These are phyloP conservation scores for Hemisphaericaspora nanyangensis DNA, from an alignment of 805 yeast species.

Conservation along the genomic window DNA sequence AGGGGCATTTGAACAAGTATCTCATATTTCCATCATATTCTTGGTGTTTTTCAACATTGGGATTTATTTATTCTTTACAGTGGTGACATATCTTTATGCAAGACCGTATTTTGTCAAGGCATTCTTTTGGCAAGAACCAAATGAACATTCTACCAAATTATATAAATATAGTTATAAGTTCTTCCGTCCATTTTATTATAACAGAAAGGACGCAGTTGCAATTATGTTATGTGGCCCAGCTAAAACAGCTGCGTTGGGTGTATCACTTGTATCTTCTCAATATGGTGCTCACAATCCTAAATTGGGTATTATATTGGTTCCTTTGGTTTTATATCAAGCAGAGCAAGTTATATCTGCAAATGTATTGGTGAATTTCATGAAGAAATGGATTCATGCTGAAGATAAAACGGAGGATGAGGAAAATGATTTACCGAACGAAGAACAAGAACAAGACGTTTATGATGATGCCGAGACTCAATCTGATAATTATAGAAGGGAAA, in stretches of 20 bases:
- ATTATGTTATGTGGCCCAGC: conserved; percentile 90
- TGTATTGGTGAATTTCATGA: conserved; percentile 60
- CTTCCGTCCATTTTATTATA: conserved; percentile 66
- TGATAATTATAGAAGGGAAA: neutral
- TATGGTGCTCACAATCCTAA: conserved; percentile 61
- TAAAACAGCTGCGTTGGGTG: conserved; percentile 90
- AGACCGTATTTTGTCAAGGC: conserved; percentile 52
- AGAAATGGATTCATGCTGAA: conserved; percentile 58
- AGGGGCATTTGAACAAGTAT: conserved; percentile 67
- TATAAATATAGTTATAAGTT: conserved; percentile 45
- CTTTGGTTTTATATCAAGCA: conserved; percentile 81
- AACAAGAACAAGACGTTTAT: neutral
- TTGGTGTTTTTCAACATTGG: conserved; percentile 82
- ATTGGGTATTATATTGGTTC: conserved; percentile 71
- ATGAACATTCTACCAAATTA: conserved; percentile 34
- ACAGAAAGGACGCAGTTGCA: conserved; percentile 68
- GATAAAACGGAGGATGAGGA: conserved; percentile 15
- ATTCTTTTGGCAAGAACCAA: conserved; percentile 47
- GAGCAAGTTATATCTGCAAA: conserved; percentile 86
- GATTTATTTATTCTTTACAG: conserved; percentile 72
- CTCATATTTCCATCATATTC: conserved; percentile 67
- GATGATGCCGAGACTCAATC: neutral
- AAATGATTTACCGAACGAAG: conserved; percentile 1
- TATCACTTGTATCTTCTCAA: conserved; percentile 74
- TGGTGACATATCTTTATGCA: conserved; percentile 53